Evolutionary conservation across 2,329 filamentous ascomycete genomes (phyloP), one percentile per base, ranked within the genome.

Genomic region (Tolypocladium ophioglossoides): DNA sequence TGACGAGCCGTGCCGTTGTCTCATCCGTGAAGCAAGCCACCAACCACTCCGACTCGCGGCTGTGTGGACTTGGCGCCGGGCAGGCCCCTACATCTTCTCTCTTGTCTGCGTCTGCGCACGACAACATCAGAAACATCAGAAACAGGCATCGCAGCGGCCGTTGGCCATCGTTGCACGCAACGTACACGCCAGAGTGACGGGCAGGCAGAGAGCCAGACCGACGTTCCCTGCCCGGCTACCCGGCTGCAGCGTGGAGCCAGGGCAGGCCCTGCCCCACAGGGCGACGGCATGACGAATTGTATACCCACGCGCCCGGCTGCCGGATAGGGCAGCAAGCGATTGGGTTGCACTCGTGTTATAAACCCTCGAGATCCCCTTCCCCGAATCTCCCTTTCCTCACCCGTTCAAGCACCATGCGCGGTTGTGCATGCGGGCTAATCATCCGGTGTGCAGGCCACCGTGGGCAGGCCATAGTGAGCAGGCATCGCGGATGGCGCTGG

Each of bases 1-100:
- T 52, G 52, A 52, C 55, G 50, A 52, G 52, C 50, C 55, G 52
- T 38, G 30, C 50, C 39, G 55, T 30, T 54, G 52, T 54, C 52
- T 54, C 47, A 37, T 54, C 27, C 27, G 18, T 16, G 37, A 18
- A 24, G 37, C 38, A 40, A 52, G 51, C 34, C 46, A 47, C 46
- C 44, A 40, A 27, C 49, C 20, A 39, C 47, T 5, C n/a, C 35
- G 30, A 20, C 18, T 32, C 34, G 35, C 22, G 49, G 2, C 24
- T 51, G 37, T 10, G 35, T 18, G 8, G 22, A 30, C 35, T 8
- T 30, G 49, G 24, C 49, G 49, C 49, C 35, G 22, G 44, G 18
- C 27, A 34, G 44, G 18, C 27, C 18, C 27, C 27, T 16, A 20
- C 49, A n/a, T 51, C 35, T 37, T 51, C 22, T 51, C 49, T 39